These are phyloP conservation scores for Penicillium pancosmium DNA, from an alignment of 495 filamentous ascomycete species.

Conservation along the genomic window DNA sequence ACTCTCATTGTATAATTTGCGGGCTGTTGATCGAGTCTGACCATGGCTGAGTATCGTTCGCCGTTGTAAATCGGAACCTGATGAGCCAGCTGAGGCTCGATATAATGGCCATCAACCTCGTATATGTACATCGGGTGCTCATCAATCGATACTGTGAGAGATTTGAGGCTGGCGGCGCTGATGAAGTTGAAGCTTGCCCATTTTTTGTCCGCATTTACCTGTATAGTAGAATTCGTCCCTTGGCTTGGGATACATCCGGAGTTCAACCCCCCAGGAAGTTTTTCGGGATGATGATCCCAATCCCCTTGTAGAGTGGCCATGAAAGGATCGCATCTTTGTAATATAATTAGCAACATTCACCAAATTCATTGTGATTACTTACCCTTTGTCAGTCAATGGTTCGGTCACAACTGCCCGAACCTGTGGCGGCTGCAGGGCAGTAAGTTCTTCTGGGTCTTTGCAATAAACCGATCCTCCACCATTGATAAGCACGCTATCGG, in stretches of 20 bases:
- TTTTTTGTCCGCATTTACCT: slow-evolving; percentile 32
- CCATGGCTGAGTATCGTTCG: slow-evolving; percentile 39
- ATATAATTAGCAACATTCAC: background rate
- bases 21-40: slow-evolving; percentile 38
- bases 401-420: slow-evolving; percentile 27
- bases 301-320: slow-evolving; percentile 24
- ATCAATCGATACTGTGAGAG: slow-evolving; percentile 44
- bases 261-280: slow-evolving; percentile 36
- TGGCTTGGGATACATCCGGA: slow-evolving; percentile 41
- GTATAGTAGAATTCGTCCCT: slow-evolving; percentile 31
- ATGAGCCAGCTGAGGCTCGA: slow-evolving; percentile 38
- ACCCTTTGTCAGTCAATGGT: slow-evolving; percentile 51
- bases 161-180: slow-evolving; percentile 39
- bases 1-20: slow-evolving; percentile 37
- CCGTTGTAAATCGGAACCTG: slow-evolving; percentile 33
- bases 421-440: slow-evolving; percentile 29
- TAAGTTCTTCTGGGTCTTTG: slow-evolving; percentile 35
- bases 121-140: slow-evolving; percentile 46
- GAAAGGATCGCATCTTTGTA: slow-evolving; percentile 27
- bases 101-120: slow-evolving; percentile 42
- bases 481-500: slow-evolving; percentile 56
- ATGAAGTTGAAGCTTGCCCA: slow-evolving; percentile 57
- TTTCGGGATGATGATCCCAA: slow-evolving; percentile 29
- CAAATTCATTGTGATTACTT: slow-evolving; percentile 11
- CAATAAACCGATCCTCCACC: slow-evolving; percentile 54